Conservation (phyloP, 306 rosid species). For the Alnus rubra region DNA sequence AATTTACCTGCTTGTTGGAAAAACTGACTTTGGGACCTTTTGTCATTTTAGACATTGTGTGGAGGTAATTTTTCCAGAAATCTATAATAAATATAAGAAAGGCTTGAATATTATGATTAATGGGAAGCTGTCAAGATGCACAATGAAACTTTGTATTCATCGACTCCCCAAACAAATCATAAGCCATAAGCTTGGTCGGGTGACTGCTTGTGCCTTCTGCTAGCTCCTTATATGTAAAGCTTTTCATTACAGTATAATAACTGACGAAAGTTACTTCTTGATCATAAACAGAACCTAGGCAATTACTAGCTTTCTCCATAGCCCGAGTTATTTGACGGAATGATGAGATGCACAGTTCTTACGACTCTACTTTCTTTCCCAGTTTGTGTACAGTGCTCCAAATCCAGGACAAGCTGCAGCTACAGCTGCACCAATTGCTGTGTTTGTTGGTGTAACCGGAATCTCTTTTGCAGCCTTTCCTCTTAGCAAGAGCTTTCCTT, state of each 20-base stretch:
- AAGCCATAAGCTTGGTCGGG: neutral
- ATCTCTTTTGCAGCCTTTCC: slow-evolving; percentile 82
- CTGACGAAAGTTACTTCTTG: neutral
- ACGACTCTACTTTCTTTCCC: slow-evolving; percentile 21
- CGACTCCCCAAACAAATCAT: slow-evolving; percentile 7
- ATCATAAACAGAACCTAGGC: neutral
- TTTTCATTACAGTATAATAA: neutral
- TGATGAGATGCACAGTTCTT: neutral
- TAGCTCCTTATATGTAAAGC: neutral
- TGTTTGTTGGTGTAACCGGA: slow-evolving; percentile 67
- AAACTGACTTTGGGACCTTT: neutral
- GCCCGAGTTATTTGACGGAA: neutral
- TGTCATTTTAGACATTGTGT: neutral
- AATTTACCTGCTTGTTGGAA: neutral
- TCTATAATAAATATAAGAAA: neutral
- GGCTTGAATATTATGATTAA: neutral
- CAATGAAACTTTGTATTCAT: neutral
- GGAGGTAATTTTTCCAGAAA: neutral
- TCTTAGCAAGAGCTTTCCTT: slow-evolving; percentile 56
- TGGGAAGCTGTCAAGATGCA: too few relatives aligned
- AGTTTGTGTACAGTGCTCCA: slow-evolving; percentile 93
- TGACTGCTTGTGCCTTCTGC: neutral
- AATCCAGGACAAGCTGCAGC: slow-evolving; percentile 99
- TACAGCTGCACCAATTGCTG: slow-evolving; percentile 91
- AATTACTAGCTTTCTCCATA: neutral